Conservation (phyloP, 805 yeast species). For the Pichia insulana region DNA sequence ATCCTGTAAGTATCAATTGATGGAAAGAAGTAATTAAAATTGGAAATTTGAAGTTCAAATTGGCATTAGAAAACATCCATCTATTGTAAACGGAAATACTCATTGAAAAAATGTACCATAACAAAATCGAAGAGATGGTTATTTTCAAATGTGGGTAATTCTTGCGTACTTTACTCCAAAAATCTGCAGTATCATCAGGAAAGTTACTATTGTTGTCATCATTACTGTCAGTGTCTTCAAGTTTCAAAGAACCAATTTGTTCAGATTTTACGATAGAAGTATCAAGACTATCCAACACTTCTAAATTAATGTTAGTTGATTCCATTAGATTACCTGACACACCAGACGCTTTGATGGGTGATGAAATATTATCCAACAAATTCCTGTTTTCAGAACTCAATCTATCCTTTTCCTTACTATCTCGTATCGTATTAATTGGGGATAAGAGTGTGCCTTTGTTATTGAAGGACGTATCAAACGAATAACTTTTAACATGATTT, state of each 20-base stretch:
- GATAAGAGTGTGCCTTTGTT: neutral
- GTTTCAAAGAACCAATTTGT: neutral
- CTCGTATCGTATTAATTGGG: neutral
- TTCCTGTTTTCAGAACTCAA: slow-evolving; percentile 6
- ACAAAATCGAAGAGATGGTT: slow-evolving; percentile 22
- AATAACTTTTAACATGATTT: neutral
- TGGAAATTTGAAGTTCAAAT: slow-evolving; percentile 75
- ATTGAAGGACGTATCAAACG: neutral
- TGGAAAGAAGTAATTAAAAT: slow-evolving; percentile 78
- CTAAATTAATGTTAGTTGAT: slow-evolving; percentile 1
- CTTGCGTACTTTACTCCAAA: slow-evolving; percentile 9
- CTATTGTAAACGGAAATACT: slow-evolving; percentile 78
- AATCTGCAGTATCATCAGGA: neutral
- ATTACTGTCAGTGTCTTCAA: neutral
- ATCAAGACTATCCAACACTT: neutral
- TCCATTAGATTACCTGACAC: slow-evolving; percentile 3
- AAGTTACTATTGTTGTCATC: neutral
- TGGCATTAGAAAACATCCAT: slow-evolving; percentile 86
- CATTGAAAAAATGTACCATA: slow-evolving; percentile 64
- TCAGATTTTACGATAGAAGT: neutral
- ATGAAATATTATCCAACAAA: neutral
- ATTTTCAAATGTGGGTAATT: slow-evolving; percentile 23
- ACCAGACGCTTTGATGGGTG: slow-evolving; percentile 8
- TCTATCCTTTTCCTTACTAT: slow-evolving; percentile 1
- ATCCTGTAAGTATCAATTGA: slow-evolving; percentile 56